Percentiles rank a stretch among this genome's conserved stretches.
These are phyloP conservation scores for Suillus cothurnatus DNA, from an alignment of 768 basidiomycete genomes.

Conservation along the genomic window DNA sequence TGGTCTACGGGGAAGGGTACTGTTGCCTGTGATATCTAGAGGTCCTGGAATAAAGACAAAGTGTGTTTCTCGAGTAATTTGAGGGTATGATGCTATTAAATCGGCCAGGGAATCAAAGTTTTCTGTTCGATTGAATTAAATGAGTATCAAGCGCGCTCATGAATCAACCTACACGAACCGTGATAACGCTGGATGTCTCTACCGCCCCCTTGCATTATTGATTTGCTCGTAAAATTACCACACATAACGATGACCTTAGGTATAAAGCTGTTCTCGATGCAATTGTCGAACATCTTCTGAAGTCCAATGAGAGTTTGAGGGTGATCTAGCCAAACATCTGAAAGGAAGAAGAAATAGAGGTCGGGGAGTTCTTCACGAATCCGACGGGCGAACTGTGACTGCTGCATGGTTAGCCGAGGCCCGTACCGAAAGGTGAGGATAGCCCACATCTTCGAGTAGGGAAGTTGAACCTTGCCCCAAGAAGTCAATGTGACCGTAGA, in stretches of 20 bases:
- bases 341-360: slow-evolving; percentile 88
- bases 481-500: slow-evolving; percentile 97
- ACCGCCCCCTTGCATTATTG: slow-evolving; percentile 76
- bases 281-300: slow-evolving; percentile 85
- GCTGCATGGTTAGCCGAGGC: slow-evolving; percentile 8
- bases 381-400: slow-evolving; percentile 66
- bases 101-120: slow-evolving; percentile 87
- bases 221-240: slow-evolving; percentile 90
- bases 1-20: slow-evolving; percentile 78
- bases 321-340: slow-evolving; percentile 95
- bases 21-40: slow-evolving; percentile 81
- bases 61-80: slow-evolving; percentile 76
- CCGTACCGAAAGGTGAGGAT: background rate
- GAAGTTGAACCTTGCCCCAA: slow-evolving; percentile 94
- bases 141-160: background rate
- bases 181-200: slow-evolving; percentile 84
- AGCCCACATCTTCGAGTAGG: slow-evolving; percentile 82
- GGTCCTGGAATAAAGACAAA: slow-evolving; percentile 97
- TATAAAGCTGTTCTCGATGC: slow-evolving; percentile 82
- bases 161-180: slow-evolving; percentile 46
- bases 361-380: slow-evolving; percentile 72
- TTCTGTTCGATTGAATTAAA: slow-evolving; percentile 48
- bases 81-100: slow-evolving; percentile 78
- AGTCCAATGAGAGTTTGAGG: slow-evolving; percentile 80
- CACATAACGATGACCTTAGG: slow-evolving; percentile 91